Base-by-base conservation (phyloP, 139 green algal genomes). In the Haematococcus lacustris region DNA sequence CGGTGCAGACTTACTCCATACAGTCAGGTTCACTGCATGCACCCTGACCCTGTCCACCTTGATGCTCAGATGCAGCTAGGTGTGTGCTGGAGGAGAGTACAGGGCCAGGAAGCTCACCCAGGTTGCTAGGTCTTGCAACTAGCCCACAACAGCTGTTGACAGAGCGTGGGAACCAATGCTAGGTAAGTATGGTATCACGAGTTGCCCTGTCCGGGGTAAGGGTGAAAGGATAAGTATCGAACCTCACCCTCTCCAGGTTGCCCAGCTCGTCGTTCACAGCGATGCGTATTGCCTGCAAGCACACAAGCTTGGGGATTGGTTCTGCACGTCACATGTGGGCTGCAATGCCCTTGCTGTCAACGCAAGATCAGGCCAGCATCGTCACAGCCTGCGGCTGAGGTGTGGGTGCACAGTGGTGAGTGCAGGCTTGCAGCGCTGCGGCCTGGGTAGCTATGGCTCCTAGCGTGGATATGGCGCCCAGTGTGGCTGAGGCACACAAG, bases 191-290 rank as follows among this genome's bases (percentile, higher is more conserved):
- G 33, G 17, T 25, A 33, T 13, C 26, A 63, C 3, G 9, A 63
- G 7, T 6, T 63, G 53, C 53, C 6, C 7, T 3, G 7, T 6
- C 7, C 3, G 4, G 3, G 17, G 37, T 30, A 57, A 41, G 30
- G 4, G 2, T 28, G 2, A 39, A 38, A 59, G 25, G 25, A 71
- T n/a, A 40, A 1, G 3, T 64, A 50, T 40, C 2, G 7, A 13
- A 53, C 63, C 78, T 28, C 64, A 71, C 82, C 81, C 76, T 32
- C 47, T 90, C 84, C 35, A 96, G 71, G 57, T 79, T 80, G 23
- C 66, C 35, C 23, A 96, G 86, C 86, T 99, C 95, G 73, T 94
- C 88, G 78, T 99, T 99, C 1, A 98, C 93, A 4, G 91, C 95
- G 35, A 99, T 99, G 30, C 95, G 83, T 26, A 99, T 74, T 1